These are phyloP conservation scores for Calonectria pseudoreteaudii DNA, from an alignment of 2,329 filamentous ascomycete species.

Conservation along the genomic window DNA sequence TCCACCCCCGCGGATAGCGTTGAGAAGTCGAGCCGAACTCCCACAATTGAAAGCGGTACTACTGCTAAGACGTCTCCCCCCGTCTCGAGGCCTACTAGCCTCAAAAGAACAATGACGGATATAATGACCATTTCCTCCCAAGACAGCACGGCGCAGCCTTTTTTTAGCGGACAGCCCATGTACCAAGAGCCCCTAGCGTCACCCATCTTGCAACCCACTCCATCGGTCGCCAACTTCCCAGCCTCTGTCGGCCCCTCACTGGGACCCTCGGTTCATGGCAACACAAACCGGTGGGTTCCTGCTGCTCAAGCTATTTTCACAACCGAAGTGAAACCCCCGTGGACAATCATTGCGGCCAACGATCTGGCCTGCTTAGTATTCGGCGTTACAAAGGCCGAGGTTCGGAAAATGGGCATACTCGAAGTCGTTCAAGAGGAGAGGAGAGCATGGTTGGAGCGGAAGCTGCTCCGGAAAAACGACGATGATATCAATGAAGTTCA, in stretches of 20 bases:
- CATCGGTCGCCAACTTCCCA: constrained; percentile 57
- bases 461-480: constrained; percentile 70
- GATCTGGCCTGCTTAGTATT: constrained; percentile 98
- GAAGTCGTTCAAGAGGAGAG: constrained; percentile 94
- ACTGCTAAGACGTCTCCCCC: constrained; percentile 66
- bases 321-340: constrained; percentile 89
- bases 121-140: constrained; percentile 79
- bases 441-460: constrained; percentile 88
- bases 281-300: constrained; percentile 90
- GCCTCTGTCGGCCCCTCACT: constrained; percentile 61
- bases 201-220: constrained; percentile 55
- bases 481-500: constrained; percentile 46
- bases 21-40: constrained; percentile 63
- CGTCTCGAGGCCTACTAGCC: constrained; percentile 69
- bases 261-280: constrained; percentile 79
- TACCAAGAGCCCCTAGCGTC: constrained; percentile 55
- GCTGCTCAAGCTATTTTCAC: constrained; percentile 97
- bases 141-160: constrained; percentile 86
- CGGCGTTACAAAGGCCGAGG: constrained; percentile 96
- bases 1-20: constrained; percentile 28
- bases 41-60: constrained; percentile 67
- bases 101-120: constrained; percentile 93
- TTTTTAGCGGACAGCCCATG: constrained; percentile 61
- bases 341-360: constrained; percentile 96
- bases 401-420: constrained; percentile 92